Conservation (phyloP, 192 early-diverging fungal species). For the Coemansia sp. region DNA sequence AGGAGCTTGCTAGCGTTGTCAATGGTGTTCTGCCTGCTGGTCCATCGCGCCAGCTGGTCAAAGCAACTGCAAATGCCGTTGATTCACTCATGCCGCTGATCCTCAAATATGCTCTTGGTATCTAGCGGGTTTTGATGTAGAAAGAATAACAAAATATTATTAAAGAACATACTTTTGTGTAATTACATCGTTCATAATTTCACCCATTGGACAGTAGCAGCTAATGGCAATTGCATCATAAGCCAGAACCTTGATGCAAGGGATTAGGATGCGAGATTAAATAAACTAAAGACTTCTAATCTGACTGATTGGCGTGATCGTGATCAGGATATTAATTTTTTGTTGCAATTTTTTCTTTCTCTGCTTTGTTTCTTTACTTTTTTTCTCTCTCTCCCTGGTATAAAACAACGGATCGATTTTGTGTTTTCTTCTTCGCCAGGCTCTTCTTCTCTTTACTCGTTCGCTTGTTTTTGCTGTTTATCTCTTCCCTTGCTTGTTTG, state of each 20-base stretch:
- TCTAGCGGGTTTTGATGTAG: conserved; percentile 4
- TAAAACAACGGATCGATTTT: neutral
- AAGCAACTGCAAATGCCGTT: conserved; percentile 38
- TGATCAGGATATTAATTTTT: neutral
- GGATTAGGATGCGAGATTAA: no score
- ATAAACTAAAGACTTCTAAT: neutral
- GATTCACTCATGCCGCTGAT: conserved; percentile 45
- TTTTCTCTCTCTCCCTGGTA: conserved; percentile 7
- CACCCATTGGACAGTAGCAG: no score
- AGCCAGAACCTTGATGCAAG: no score
- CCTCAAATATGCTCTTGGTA: conserved; percentile 46
- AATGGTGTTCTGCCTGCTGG: conserved; percentile 27
- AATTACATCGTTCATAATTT: no score
- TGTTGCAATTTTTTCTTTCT: conserved; percentile 2
- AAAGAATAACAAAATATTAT: no score
- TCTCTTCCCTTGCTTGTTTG: conserved; percentile 5
- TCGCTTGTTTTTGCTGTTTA: conserved; percentile 3
- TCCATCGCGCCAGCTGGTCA: conserved; percentile 38
- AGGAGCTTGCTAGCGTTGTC: conserved; percentile 34
- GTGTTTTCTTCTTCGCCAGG: neutral
- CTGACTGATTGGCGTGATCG: neutral
- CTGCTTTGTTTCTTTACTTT: neutral
- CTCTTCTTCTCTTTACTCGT: conserved; percentile 14
- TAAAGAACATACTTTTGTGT: no score
- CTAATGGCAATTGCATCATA: no score